Evolutionary conservation across 2,329 filamentous ascomycete genomes (phyloP).

Genomic region (Dactylellina drechsleri): DNA sequence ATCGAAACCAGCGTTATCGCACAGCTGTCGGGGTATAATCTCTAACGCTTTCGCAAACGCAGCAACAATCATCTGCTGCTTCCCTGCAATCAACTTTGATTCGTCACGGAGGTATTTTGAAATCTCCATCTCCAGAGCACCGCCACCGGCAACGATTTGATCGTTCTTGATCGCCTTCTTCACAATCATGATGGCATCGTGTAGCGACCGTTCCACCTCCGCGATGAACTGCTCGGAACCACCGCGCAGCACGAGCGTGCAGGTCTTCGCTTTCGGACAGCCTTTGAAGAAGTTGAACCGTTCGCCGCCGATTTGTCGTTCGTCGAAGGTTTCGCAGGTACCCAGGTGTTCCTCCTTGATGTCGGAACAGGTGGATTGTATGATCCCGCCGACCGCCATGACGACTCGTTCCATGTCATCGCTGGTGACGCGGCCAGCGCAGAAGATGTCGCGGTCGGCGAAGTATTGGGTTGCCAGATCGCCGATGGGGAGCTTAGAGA

Average conservation of each 20-base stretch:
- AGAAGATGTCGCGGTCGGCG: conserved; percentile 97
- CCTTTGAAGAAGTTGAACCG: conserved; percentile 99
- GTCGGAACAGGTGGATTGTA: conserved; percentile 96
- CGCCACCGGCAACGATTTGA: conserved; percentile 92
- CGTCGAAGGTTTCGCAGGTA: conserved; percentile 88
- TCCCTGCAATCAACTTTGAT: conserved; percentile 89
- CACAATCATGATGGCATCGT: conserved; percentile 99
- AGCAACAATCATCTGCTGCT: conserved; percentile 98
- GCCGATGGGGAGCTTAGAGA: conserved; percentile 96
- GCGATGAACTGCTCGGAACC: conserved; percentile 99
- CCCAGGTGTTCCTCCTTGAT: conserved; percentile 89
- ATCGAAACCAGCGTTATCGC: conserved; percentile 98
- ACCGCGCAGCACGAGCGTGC: conserved; percentile 92
- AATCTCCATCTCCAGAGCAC: conserved; percentile 95
- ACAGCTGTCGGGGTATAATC: conserved; percentile 94
- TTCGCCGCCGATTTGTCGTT: conserved; percentile 96
- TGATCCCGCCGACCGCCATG: conserved; percentile 88
- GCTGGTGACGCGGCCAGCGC: conserved; percentile 87
- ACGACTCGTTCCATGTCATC: conserved; percentile 97
- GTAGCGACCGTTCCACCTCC: conserved; percentile 94
- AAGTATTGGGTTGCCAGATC: conserved; percentile 98
- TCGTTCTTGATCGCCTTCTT: conserved; percentile 97
- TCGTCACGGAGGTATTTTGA: conserved; percentile 91
- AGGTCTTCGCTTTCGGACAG: conserved; percentile 94
- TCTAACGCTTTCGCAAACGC: conserved; percentile 97